Conservation (phyloP, 345 rosid genomes). For the Melastoma malabathricum region DNA sequence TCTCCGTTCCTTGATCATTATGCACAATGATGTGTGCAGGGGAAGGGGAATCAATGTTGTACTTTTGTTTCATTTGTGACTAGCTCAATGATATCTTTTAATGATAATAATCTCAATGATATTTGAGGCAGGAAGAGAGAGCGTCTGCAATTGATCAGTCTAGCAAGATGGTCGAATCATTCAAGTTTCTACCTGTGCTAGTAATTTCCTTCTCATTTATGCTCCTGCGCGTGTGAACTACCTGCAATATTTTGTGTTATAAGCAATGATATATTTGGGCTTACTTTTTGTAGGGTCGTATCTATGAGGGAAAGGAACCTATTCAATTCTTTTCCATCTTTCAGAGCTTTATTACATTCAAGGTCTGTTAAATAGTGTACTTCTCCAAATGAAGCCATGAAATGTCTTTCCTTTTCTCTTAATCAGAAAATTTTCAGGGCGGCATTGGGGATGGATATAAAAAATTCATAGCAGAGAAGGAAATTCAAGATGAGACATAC, state of each 20-base stretch:
- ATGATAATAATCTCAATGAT: too few relatives aligned
- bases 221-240: too few relatives aligned
- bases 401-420: too few relatives aligned
- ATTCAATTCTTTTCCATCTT: constrained; percentile 77
- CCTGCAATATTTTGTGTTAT: too few relatives aligned
- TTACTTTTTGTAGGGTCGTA: constrained; percentile 48
- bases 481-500: constrained; percentile 66
- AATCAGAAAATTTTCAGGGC: constrained; percentile 35
- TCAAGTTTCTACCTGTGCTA: constrained; percentile 74
- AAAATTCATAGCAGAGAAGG: constrained; percentile 59
- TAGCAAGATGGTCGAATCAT: constrained; percentile 74
- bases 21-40: too few relatives aligned
- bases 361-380: constrained; percentile 25
- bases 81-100: too few relatives aligned
- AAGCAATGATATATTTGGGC: constrained; percentile 3
- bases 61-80: too few relatives aligned
- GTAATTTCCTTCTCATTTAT: constrained; percentile 22
- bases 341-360: constrained; percentile 76
- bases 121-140: constrained; percentile 56
- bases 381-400: too few relatives aligned
- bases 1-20: too few relatives aligned
- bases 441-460: constrained; percentile 83
- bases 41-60: too few relatives aligned
- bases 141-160: constrained; percentile 66
- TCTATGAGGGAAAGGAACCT: constrained; percentile 89